Conservation (phyloP, 768 basidiomycete species). For the Leccinum variicolor region DNA sequence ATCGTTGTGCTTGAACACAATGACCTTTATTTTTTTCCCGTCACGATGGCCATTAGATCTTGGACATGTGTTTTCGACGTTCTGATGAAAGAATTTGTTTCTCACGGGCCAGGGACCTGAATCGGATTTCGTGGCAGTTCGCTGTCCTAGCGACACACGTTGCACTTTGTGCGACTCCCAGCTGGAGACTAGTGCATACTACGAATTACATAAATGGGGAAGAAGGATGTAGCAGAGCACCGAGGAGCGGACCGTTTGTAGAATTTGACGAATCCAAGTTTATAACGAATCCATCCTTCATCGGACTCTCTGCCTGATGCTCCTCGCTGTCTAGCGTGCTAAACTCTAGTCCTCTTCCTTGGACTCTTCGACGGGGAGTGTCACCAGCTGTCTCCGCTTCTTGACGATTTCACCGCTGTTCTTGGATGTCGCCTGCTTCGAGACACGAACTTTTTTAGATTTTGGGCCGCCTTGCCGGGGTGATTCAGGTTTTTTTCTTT, state of each 20-base stretch:
- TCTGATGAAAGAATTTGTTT: constrained; percentile 68
- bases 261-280: constrained; percentile 40
- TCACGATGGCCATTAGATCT: constrained; percentile 70
- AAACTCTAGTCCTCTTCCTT: constrained; percentile 37
- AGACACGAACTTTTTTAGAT: too few species aligned
- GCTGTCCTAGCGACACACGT: constrained; percentile 60
- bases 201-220: constrained; percentile 4
- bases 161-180: constrained; percentile 74
- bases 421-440: too few species aligned
- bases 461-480: too few species aligned
- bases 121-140: constrained; percentile 75
- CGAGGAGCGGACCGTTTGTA: constrained; percentile 50
- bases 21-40: constrained; percentile 41
- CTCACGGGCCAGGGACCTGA: constrained; percentile 78
- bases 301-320: constrained; percentile 21
- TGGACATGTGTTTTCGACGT: constrained; percentile 69
- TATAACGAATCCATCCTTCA: constrained; percentile 32
- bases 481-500: too few species aligned
- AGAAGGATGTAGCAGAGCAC: not conserved
- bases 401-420: too few species aligned
- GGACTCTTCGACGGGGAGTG: constrained; percentile 33
- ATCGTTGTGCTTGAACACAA: constrained; percentile 92
- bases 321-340: constrained; percentile 30
- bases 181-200: constrained; percentile 44
- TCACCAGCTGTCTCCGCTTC: constrained; percentile 61